A percentile compares a stretch with the other conserved stretches of the same genome.
Evolutionary conservation across 345 rosid species (phyloP).

Genomic region (Acer negundo): DNA sequence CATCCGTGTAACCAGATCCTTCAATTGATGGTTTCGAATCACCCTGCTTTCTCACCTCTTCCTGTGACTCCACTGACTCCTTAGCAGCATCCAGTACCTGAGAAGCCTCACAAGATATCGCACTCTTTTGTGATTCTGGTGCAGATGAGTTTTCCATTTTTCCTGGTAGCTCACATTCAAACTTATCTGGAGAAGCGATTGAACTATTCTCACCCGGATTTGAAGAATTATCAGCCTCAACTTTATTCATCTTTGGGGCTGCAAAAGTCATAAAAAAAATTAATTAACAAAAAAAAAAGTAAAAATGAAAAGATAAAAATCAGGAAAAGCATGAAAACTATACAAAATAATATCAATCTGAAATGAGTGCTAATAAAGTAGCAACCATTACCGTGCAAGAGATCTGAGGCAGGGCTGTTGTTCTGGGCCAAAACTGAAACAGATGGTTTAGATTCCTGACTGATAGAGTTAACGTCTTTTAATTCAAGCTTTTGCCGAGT

Average conservation of each 20-base stretch:
- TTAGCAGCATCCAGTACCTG: constrained; percentile 17
- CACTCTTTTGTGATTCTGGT: constrained; percentile 9
- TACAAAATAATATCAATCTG: neutral
- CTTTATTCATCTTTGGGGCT: constrained; percentile 36
- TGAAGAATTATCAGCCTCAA: constrained; percentile 31
- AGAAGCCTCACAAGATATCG: constrained; percentile 12
- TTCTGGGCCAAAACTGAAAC: constrained; percentile 15
- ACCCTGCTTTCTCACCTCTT: constrained; percentile 23
- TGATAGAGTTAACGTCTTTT: constrained; percentile 22
- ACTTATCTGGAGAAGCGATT: constrained; percentile 18
- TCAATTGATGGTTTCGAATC: constrained; percentile 22
- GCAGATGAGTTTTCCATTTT: constrained; percentile 23
- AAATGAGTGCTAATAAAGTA: neutral
- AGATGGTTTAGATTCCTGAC: constrained; percentile 13
- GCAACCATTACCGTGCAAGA: constrained; percentile 18
- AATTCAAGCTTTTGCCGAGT: constrained; percentile 23
- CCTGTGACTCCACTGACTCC: constrained; percentile 20
- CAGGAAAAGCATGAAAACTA: neutral
- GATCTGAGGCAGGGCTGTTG: constrained; percentile 21
- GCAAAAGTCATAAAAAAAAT: constrained; percentile 15
- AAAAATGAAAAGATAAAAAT: neutral
- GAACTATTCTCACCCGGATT: constrained; percentile 15
- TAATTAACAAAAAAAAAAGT: neutral
- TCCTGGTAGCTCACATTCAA: constrained; percentile 15
- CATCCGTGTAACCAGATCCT: constrained; percentile 22